Evolutionary conservation across 1,139 yeast species (phyloP), one percentile per base, ranked within the genome.

Genomic region (Saccharomyces hybrid): DNA sequence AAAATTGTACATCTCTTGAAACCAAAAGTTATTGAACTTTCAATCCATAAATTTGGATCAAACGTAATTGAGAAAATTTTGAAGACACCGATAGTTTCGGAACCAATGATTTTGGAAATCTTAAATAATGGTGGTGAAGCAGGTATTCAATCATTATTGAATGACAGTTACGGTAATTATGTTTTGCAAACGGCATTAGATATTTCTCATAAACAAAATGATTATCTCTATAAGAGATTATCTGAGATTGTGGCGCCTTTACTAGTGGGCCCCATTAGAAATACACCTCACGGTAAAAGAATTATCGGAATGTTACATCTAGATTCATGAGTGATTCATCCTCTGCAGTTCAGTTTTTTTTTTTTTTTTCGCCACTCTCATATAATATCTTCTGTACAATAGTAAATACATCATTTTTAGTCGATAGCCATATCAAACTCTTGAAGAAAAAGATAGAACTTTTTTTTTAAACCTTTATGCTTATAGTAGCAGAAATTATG

Each of bases 261-360:
- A 58, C 74, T 86, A 60, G 82, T 67, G 11, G 72, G 69, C 2
- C 69, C 69, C 14, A 62, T 69, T 76, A 83, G 89, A 70, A 86
- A 88, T 63, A 89, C 97, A 25, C 97, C 98, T 3, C 96, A 91
- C 70, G 98, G 98, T 23, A 81, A 96, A 69, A 81, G 97, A 68
- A 90, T 93, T 60, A 74, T 81, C 72, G 76, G 62, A 27, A 64
- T 64, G 47, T 51, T 65, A 34, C 62, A 62, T 46, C 47, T 58
- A 32, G 66, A 62, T 14, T 59, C 49, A 48, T 3, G 26, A 34
- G 19, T 31, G 11, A 16, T 13, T 8, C 28, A 23, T 41, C 11
- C 23, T 19, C 5, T 23, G 7, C 25, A 19, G 13, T 32, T 31
- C 13, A 32, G 19, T 8, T 25, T 25, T 46, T 46, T 44, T 25